Base-by-base conservation (phyloP, 768 basidiomycete genomes). In the Xerocomus potaroensis region DNA sequence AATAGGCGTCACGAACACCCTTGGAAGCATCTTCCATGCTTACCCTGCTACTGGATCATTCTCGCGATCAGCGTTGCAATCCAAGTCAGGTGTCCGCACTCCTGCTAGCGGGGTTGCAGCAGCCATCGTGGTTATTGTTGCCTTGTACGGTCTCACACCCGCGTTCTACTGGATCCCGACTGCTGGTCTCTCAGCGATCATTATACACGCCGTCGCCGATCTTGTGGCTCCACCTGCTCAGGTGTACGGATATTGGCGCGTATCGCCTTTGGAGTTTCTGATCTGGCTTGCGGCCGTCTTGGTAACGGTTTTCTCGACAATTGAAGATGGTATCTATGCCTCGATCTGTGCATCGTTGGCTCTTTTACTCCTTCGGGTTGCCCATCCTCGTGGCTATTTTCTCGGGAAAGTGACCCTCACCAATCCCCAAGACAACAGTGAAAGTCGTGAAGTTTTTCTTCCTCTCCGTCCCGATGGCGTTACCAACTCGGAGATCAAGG, bases 1-100 rank as follows among this genome's bases (percentile, higher is more conserved):
- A 33, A 97, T 99, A 55, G 95, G 95, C n/a, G 91, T 98, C 16
- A 88, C 92, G 15, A 95, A 95, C 66, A 89, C 89, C 1, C 61
- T 96, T 52, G 95, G 95, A 3, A 86, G 90, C 14, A 72, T 88
- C 55, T 97, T 99, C 66, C 78, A 69, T 43, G 95, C 93, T 0
- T 98, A 96, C 65, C 94, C 96, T 8, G 91, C 95, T 0, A 99
- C 96, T 11, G 96, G 96, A 2, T 97, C 94, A 1, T 99, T 99
- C 78, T 96, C 94, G 31, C 88, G 96, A n/a, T 89, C 93, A 3
- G 96, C 96, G 2, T 73, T 99, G 61, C 93, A 96, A 69, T 83
- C 89, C 24, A 97, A 95, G 67, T 94, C 91, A 0, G 96, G 96
- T 39, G 95, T 98, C n/a, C 81, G 95, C 43, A 98, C 96, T 3